A percentile compares a stretch with the other conserved stretches of the same genome.
Evolutionary conservation across 2,329 filamentous ascomycete genomes (phyloP).

Genomic region (Diplodia seriata): DNA sequence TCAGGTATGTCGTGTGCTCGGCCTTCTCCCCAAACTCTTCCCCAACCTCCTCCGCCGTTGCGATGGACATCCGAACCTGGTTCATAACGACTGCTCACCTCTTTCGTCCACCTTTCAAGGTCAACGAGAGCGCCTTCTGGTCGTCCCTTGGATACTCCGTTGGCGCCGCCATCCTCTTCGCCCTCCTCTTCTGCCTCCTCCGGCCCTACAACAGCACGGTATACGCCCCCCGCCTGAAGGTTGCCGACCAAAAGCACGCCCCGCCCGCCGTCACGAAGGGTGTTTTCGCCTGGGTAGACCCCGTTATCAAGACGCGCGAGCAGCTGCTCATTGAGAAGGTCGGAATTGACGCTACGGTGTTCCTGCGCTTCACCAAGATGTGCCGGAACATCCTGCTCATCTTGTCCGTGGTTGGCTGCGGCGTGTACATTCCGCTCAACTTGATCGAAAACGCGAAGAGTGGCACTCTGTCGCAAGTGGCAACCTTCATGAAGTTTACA

Average conservation of each 20-base stretch:
- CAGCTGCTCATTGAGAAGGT: constrained; percentile 78
- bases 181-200: constrained; percentile 83
- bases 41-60: neutral
- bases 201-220: constrained; percentile 91
- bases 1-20: constrained; percentile 37
- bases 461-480: constrained; percentile 41
- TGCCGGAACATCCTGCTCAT: constrained; percentile 85
- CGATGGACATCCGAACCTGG: neutral
- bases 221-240: constrained; percentile 91
- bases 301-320: constrained; percentile 80
- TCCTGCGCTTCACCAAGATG: constrained; percentile 89
- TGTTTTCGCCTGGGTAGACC: constrained; percentile 85
- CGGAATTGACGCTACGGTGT: constrained; percentile 89
- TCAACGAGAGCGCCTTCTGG: constrained; percentile 69
- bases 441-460: constrained; percentile 52
- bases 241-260: constrained; percentile 87
- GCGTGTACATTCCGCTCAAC: constrained; percentile 83
- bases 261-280: constrained; percentile 86
- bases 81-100: no score
- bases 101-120: constrained; percentile 53
- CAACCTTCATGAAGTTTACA: constrained; percentile 64
- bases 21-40: neutral
- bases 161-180: constrained; percentile 74
- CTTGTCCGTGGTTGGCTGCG: constrained; percentile 74
- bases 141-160: constrained; percentile 83